These are phyloP conservation scores for Suillus tomentosus DNA, from an alignment of 768 basidiomycete species.

Conservation along the genomic window DNA sequence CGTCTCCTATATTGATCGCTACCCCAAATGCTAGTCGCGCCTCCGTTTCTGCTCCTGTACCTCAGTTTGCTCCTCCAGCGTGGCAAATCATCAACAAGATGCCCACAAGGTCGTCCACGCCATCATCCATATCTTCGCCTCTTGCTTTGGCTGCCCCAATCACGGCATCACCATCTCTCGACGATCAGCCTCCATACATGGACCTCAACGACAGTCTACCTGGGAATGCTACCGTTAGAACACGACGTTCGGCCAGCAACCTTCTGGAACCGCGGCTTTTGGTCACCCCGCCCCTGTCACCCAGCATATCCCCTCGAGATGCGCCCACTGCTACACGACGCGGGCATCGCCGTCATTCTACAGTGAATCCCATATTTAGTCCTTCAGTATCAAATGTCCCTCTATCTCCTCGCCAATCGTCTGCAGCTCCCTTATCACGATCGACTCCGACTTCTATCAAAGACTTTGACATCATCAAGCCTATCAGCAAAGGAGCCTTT, in stretches of 20 bases:
- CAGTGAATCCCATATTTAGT: constrained; percentile 60
- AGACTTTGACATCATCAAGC: constrained; percentile 99
- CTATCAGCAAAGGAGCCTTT: constrained; percentile 98
- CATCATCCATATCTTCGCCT: constrained; percentile 86
- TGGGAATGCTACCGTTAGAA: constrained; percentile 49
- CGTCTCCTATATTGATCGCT: constrained; percentile 38
- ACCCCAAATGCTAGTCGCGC: constrained; percentile 27
- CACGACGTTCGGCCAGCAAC: constrained; percentile 67
- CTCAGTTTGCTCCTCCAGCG: constrained; percentile 48
- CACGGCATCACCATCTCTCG: constrained; percentile 62
- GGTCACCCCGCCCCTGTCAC: constrained; percentile 75
- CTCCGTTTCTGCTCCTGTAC: constrained; percentile 35
- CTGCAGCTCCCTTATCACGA: constrained; percentile 74
- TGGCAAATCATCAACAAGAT: constrained; percentile 46
- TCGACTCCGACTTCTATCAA: constrained; percentile 91
- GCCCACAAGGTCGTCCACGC: constrained; percentile 82
- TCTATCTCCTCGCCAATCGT: constrained; percentile 85
- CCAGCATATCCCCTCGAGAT: constrained; percentile 57
- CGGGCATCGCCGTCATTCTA: constrained; percentile 72
- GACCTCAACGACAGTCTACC: constrained; percentile 56
- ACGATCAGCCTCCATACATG: constrained; percentile 65
- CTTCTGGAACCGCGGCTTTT: constrained; percentile 65
- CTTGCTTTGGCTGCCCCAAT: constrained; percentile 85
- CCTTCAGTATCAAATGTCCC: constrained; percentile 55
- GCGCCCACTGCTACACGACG: constrained; percentile 46